These are phyloP conservation scores for Tuber calosporum DNA, from an alignment of 495 filamentous ascomycete species.

Conservation along the genomic window DNA sequence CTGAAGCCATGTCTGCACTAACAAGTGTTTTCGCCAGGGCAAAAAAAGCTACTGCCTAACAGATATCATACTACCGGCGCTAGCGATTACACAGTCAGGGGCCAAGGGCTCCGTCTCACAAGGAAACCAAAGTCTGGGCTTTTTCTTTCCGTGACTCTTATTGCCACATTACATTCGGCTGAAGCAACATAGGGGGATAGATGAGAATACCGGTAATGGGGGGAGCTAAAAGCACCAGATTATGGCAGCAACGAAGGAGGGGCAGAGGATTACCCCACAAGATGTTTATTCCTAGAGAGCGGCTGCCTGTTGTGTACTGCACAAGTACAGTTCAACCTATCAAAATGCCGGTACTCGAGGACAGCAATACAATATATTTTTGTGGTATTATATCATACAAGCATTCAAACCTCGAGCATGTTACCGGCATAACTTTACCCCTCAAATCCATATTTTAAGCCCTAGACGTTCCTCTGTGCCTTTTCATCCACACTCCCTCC, in stretches of 20 bases:
- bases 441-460: neutral
- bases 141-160: neutral
- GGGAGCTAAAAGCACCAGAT: neutral
- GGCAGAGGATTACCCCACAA: neutral
- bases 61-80: too few relatives aligned
- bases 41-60: neutral
- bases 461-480: neutral
- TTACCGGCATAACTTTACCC: neutral
- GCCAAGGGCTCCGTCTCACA: neutral
- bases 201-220: neutral
- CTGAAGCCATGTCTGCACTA: neutral
- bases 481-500: neutral
- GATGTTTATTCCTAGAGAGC: neutral
- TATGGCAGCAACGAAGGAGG: neutral
- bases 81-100: neutral
- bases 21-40: neutral
- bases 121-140: neutral
- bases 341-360: too few relatives aligned
- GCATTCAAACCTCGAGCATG: neutral
- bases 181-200: neutral
- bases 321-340: too few relatives aligned
- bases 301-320: too few relatives aligned
- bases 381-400: too few relatives aligned
- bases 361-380: too few relatives aligned
- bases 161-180: neutral